Conservation (phyloP, 116 monocot genomes). For the Trichopus zeylanicus region DNA sequence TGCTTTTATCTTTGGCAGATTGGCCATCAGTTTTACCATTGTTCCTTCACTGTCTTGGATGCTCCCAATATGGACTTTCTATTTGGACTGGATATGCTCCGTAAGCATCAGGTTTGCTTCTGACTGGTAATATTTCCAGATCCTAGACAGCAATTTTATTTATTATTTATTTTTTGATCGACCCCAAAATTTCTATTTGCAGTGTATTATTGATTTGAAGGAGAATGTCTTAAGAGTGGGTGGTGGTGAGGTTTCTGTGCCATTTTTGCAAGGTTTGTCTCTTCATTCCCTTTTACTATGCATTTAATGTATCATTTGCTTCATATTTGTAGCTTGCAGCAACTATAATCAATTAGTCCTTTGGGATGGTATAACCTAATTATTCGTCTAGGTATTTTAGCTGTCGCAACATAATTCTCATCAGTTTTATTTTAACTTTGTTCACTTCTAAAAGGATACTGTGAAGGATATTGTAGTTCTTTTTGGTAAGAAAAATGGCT, state of each 20-base stretch:
- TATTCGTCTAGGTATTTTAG: too few relatives aligned
- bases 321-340: too few relatives aligned
- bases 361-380: too few relatives aligned
- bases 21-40: slow-evolving; percentile 80
- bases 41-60: slow-evolving; percentile 95
- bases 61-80: slow-evolving; percentile 93
- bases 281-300: too few relatives aligned
- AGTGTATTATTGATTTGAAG: slow-evolving; percentile 98
- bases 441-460: too few relatives aligned
- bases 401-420: too few relatives aligned
- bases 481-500: too few relatives aligned
- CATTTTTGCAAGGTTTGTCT: slow-evolving; percentile 82
- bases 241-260: slow-evolving; percentile 94
- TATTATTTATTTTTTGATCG: slow-evolving; percentile 1
- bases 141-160: too few relatives aligned
- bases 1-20: slow-evolving; percentile 40
- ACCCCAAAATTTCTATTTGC: slow-evolving; percentile 5
- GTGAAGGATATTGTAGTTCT: too few relatives aligned
- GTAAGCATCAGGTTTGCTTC: slow-evolving; percentile 92
- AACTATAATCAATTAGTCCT: too few relatives aligned
- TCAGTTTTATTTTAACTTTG: too few relatives aligned
- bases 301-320: too few relatives aligned
- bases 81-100: slow-evolving; percentile 98
- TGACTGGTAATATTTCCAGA: not conserved
- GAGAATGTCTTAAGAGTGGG: slow-evolving; percentile 96